phyloP scores from a whole-genome alignment of 192 early-diverging fungal genomes.

The Rhizophagus sp. region DNA sequence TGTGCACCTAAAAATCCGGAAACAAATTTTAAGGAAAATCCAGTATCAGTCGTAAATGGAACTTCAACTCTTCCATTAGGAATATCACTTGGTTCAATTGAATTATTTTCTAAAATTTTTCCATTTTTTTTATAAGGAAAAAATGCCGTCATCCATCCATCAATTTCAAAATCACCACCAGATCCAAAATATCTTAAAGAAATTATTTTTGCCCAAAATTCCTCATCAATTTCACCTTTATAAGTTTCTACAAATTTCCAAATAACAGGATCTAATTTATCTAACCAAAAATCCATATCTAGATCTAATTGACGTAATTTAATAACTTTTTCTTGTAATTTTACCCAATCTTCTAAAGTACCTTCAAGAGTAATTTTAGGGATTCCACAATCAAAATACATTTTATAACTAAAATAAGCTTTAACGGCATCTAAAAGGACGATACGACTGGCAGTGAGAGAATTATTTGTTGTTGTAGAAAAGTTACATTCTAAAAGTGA shows the following conservation, averaged over 20 bases:
- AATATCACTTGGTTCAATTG: background rate
- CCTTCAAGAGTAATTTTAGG: background rate
- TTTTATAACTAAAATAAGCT: background rate
- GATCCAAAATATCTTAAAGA: background rate
- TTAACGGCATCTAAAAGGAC: background rate
- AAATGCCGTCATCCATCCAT: background rate
- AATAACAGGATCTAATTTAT: background rate
- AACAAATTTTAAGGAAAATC: too few species aligned
- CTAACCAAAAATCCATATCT: background rate
- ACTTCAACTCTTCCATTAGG: background rate
- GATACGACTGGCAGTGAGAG: background rate
- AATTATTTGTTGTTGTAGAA: background rate
- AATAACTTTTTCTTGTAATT: conserved; percentile 1
- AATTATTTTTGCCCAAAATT: background rate
- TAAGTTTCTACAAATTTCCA: background rate
- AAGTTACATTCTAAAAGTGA: background rate
- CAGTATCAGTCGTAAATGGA: background rate
- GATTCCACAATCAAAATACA: background rate
- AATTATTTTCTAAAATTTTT: background rate
- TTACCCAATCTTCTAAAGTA: background rate
- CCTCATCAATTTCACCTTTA: too few species aligned
- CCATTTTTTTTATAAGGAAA: background rate
- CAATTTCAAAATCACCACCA: background rate
- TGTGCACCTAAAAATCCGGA: too few species aligned
- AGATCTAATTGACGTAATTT: background rate